Evolutionary conservation across 2,329 filamentous ascomycete genomes (phyloP), one percentile per base, ranked within the genome.

Genomic region (Fusarium coffeatum): DNA sequence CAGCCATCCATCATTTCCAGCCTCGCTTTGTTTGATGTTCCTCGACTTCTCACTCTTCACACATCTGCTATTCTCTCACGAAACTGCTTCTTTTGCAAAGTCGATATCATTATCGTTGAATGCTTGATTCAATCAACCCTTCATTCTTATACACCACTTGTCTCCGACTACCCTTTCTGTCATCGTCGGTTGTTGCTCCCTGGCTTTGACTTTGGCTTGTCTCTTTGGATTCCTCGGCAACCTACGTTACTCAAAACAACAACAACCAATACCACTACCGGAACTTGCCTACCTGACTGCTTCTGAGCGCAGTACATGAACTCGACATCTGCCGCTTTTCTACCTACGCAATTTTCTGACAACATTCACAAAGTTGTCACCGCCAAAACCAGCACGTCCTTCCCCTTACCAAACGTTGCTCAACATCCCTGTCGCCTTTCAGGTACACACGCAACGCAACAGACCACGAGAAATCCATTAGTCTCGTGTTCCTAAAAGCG

Each of bases 401-500:
- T 59, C 46, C 55, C 47, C 59, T 60, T 64, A 28, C 42, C 46
- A 55, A 28, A 51, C 54, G 55, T 34, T 45, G 40, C 37, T 27
- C 47, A 32, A 51, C 32, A 41, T 27, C 66, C 66, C 55, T 71
- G 54, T 68, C 50, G 8, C 47, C 37, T 42, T 51, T 54, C 49
- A 68, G 67, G 66, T 43, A 69, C 50, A 68, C 55, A 30, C 28
- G 28, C 28, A 30, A 63, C 58, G 34, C 56, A 70, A 59, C 46
- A 54, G 53, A 50, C 51, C 47, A 66, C 67, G 50, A 71, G 64
- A 64, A 69, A 68, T 46, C 67, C 64, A 64, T 50, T 42, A 48
- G 54, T 71, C 63, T 60, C 66, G 66, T 70, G 56, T 55, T 66
- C 48, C 45, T 40, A 68, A 69, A 69, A 69, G 66, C 61, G 66